A percentile compares a stretch with the other conserved stretches of the same genome.
Evolutionary conservation across 2,329 filamentous ascomycete species (phyloP).

Genomic region (Daldinia sp.): DNA sequence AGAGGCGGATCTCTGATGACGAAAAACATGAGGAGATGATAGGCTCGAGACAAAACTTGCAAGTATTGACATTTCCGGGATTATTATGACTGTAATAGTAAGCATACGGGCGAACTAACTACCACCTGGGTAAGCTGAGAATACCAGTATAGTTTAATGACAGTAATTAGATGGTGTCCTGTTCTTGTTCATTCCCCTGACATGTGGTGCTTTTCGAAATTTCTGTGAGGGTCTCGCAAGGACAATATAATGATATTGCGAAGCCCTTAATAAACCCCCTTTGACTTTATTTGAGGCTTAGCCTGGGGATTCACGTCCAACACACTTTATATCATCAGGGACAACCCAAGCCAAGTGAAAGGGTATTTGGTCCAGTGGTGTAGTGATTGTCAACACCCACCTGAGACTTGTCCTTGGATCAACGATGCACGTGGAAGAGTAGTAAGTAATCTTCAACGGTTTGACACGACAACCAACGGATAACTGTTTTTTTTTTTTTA

Average conservation of each 20-base stretch:
- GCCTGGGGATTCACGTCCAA: not conserved
- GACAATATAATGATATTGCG: not conserved
- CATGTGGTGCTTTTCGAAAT: not conserved
- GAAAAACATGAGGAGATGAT: not conserved
- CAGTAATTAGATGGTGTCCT: not conserved
- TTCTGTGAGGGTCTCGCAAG: not conserved
- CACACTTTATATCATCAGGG: not conserved
- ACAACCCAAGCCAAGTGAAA: not conserved
- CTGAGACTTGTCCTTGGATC: not conserved
- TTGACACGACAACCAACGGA: not conserved
- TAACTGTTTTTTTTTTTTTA: not conserved
- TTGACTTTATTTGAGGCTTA: conserved; percentile 6
- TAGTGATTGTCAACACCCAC: not conserved
- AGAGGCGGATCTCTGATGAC: not conserved
- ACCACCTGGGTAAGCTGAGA: not conserved
- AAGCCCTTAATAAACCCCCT: not conserved
- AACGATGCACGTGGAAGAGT: not conserved
- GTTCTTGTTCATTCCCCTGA: not conserved
- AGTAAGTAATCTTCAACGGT: not conserved
- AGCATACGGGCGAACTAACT: not conserved
- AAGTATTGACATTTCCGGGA: not conserved
- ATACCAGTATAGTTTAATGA: conserved; percentile 16
- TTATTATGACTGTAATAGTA: not conserved
- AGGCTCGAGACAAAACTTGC: conserved; percentile 1
- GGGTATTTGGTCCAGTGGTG: not conserved